Percentiles rank a stretch among this genome's conserved stretches.
Evolutionary conservation across 495 filamentous ascomycete genomes (phyloP).

Genomic region (Gamarada debralockiae): DNA sequence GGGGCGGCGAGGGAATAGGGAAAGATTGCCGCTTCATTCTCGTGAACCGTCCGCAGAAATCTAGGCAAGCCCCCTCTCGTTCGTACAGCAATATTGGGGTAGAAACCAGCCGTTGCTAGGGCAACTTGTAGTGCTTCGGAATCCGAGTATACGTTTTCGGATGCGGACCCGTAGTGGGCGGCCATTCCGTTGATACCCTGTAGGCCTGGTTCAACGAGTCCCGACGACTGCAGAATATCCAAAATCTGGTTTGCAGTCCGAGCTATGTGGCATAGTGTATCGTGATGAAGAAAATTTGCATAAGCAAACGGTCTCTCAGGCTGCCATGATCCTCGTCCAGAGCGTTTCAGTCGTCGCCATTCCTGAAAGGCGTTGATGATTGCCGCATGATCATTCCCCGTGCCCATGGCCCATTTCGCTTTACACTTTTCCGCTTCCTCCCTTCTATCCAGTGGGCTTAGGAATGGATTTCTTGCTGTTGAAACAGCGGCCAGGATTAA

Average conservation of each 20-base stretch:
- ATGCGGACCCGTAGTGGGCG: not conserved
- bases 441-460: slow-evolving; percentile 30
- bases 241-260: not conserved
- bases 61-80: not conserved
- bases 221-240: not conserved
- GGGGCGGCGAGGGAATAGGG: not conserved
- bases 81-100: not conserved
- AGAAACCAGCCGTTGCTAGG: not conserved
- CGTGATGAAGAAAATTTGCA: not conserved
- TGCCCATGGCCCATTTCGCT: slow-evolving; percentile 35
- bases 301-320: not conserved
- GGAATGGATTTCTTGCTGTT: slow-evolving; percentile 40
- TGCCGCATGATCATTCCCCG: slow-evolving; percentile 50
- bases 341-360: slow-evolving; percentile 25
- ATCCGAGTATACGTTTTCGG: not conserved
- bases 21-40: not conserved
- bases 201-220: not conserved
- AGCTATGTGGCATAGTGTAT: not conserved
- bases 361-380: slow-evolving; percentile 47
- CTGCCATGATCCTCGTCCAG: not conserved
- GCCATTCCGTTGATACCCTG: not conserved
- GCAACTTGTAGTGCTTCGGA: not conserved
- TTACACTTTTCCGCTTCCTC: slow-evolving; percentile 29
- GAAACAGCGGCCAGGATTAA: slow-evolving; percentile 46
- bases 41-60: not conserved